Evolutionary conservation across 2,329 filamentous ascomycete species (phyloP).

Genomic region (Fusarium cyanostomum): DNA sequence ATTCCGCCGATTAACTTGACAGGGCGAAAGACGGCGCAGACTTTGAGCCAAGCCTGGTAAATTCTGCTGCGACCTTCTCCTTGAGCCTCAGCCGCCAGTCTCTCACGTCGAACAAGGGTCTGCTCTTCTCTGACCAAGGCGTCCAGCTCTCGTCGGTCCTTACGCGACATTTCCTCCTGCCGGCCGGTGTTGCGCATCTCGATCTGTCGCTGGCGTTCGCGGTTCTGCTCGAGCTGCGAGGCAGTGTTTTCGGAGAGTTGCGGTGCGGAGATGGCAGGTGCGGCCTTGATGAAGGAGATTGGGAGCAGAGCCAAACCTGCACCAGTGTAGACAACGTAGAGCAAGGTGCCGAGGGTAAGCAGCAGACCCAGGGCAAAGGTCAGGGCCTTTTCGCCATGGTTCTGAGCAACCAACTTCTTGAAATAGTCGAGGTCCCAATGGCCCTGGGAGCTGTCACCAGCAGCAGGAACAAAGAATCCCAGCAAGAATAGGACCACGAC

Average conservation of each 20-base stretch:
- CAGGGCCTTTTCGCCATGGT: slow-evolving; percentile 90
- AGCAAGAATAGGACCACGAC: slow-evolving; percentile 86
- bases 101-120: slow-evolving; percentile 87
- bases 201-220: slow-evolving; percentile 90
- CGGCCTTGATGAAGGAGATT: slow-evolving; percentile 89
- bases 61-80: slow-evolving; percentile 81
- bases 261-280: slow-evolving; percentile 84
- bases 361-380: slow-evolving; percentile 91
- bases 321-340: slow-evolving; percentile 90
- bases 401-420: slow-evolving; percentile 78
- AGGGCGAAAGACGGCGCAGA: slow-evolving; percentile 84
- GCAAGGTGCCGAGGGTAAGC: slow-evolving; percentile 82
- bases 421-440: slow-evolving; percentile 91
- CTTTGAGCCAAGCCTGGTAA: slow-evolving; percentile 79
- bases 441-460: slow-evolving; percentile 70
- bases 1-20: slow-evolving; percentile 89
- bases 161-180: slow-evolving; percentile 77
- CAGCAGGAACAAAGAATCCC: slow-evolving; percentile 91
- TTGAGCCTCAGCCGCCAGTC: slow-evolving; percentile 82
- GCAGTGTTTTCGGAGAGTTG: slow-evolving; percentile 80
- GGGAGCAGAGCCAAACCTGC: slow-evolving; percentile 89
- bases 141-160: slow-evolving; percentile 90
- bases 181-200: slow-evolving; percentile 85
- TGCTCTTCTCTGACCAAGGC: slow-evolving; percentile 88
- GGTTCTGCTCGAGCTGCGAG: slow-evolving; percentile 84